A percentile compares a stretch with the other conserved stretches of the same genome.
phyloP scores from a whole-genome alignment of 2,329 filamentous ascomycete species.

The Plenodomus tracheiphilus region DNA sequence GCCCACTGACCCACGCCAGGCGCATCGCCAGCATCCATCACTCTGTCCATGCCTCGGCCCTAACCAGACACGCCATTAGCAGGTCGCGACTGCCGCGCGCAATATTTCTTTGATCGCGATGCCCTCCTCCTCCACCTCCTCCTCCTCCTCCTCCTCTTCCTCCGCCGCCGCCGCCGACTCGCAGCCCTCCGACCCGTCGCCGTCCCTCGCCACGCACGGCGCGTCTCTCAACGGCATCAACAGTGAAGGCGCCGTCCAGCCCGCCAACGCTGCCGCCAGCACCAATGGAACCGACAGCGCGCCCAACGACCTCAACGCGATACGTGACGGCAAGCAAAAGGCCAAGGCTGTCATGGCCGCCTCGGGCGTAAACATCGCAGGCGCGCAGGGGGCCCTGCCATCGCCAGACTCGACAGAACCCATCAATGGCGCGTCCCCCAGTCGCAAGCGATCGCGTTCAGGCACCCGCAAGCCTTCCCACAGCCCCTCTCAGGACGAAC shows the following conservation, averaged over 20 bases:
- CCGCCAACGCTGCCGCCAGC: conserved; percentile 29
- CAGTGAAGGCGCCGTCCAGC: conserved; percentile 40
- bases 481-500: conserved; percentile 34
- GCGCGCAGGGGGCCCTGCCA: conserved; percentile 32
- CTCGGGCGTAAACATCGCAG: conserved; percentile 48
- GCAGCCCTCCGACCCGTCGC: conserved; percentile 27
- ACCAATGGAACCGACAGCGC: conserved; percentile 31
- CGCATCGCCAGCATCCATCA: conserved; percentile 16
- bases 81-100: conserved; percentile 34
- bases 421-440: conserved; percentile 55
- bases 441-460: conserved; percentile 63
- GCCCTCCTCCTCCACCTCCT: conserved; percentile 33
- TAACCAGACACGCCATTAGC: conserved; percentile 35
- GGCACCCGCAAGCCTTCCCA: conserved; percentile 57
- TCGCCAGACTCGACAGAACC: conserved; percentile 39
- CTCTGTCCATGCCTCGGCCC: conserved; percentile 33
- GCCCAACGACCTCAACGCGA: conserved; percentile 48
- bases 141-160: conserved; percentile 26
- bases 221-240: conserved; percentile 39
- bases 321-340: conserved; percentile 63
- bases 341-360: conserved; percentile 62
- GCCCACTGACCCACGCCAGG: conserved; percentile 18
- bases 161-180: conserved; percentile 29
- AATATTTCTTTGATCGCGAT: conserved; percentile 30
- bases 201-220: conserved; percentile 30